phyloP scores from a whole-genome alignment of 2,329 filamentous ascomycete species.

The Tricladium varicosporioides region DNA sequence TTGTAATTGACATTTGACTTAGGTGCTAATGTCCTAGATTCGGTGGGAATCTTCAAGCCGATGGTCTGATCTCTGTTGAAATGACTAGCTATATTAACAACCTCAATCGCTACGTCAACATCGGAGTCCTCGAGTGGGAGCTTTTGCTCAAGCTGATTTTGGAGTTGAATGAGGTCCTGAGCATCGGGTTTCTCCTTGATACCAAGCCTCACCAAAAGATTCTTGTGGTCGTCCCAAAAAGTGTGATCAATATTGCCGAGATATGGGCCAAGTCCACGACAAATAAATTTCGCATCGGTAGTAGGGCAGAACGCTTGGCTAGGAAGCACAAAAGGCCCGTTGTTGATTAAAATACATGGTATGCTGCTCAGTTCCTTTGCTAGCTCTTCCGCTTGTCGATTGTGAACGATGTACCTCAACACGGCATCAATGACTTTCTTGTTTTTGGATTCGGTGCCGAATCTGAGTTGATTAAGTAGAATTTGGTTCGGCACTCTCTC shows the following conservation, averaged over 20 bases:
- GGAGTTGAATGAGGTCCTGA: conserved; percentile 23
- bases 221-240: conserved; percentile 22
- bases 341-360: conserved; percentile 17
- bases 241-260: conserved; percentile 23
- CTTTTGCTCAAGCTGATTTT: conserved; percentile 21
- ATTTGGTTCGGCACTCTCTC: conserved; percentile 11
- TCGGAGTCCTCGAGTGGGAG: conserved; percentile 20
- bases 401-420: conserved; percentile 17
- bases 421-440: conserved; percentile 20
- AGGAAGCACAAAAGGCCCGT: conserved; percentile 12
- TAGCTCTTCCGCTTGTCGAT: conserved; percentile 2
- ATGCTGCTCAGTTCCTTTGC: conserved; percentile 8
- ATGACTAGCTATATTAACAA: conserved; percentile 22
- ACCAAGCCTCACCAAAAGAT: conserved; percentile 20
- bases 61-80: conserved; percentile 9
- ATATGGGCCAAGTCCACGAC: conserved; percentile 23
- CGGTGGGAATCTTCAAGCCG: conserved; percentile 24
- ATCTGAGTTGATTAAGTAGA: conserved; percentile 21
- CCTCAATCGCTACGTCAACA: conserved; percentile 24
- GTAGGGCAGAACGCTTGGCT: conserved; percentile 20
- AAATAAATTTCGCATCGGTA: background rate
- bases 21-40: conserved; percentile 13
- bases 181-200: conserved; percentile 19
- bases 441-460: conserved; percentile 13
- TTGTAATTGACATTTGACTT: conserved; percentile 23